Conservation (phyloP, 257 asterid species). For the Solanum chmielewskii region DNA sequence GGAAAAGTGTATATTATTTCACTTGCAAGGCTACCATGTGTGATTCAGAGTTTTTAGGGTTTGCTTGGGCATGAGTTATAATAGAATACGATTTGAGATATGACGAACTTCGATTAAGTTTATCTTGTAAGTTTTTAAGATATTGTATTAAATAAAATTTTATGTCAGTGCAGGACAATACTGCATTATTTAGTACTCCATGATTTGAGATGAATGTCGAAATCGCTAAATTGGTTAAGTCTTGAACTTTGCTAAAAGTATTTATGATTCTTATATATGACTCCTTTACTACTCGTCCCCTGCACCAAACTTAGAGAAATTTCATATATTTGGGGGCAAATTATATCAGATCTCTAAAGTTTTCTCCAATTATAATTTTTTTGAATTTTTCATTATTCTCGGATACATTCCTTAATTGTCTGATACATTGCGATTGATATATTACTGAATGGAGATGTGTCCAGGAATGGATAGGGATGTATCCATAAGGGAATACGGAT, state of each 20-base stretch:
- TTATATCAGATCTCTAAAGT: no score
- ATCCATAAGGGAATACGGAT: no score
- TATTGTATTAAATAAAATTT: not conserved
- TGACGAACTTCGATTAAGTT: not conserved
- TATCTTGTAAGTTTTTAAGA: not conserved
- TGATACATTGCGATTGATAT: no score
- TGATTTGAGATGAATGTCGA: not conserved
- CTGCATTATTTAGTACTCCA: not conserved
- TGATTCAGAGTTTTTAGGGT: not conserved
- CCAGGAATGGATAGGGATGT: no score
- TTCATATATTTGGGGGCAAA: accelerated
- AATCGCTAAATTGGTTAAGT: not conserved
- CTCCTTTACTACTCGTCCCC: no score
- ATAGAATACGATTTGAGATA: not conserved
- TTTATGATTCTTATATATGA: not conserved
- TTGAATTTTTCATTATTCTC: no score
- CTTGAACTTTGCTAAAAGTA: not conserved
- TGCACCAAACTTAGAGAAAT: not conserved
- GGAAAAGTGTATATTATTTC: not conserved
- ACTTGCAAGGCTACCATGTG: not conserved
- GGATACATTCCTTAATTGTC: no score
- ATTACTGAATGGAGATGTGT: no score
- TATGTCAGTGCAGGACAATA: not conserved
- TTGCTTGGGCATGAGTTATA: not conserved
- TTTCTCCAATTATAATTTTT: no score